These are phyloP conservation scores for Amyloporia xantha DNA, from an alignment of 768 basidiomycete genomes.

Conservation along the genomic window DNA sequence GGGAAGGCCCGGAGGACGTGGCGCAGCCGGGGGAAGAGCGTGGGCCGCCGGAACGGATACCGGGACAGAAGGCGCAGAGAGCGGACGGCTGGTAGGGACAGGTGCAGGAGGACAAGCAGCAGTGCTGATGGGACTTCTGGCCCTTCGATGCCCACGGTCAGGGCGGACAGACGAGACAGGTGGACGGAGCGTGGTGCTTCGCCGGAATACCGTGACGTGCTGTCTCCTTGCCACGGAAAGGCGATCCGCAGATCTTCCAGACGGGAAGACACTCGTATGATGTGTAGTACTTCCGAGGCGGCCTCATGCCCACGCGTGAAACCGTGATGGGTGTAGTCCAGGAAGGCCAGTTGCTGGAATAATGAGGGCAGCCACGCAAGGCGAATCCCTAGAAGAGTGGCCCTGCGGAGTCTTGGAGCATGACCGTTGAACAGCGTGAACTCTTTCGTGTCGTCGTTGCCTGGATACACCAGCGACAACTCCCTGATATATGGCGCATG, in stretches of 20 bases:
- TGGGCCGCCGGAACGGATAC: slow-evolving; percentile 2
- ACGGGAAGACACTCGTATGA: slow-evolving; percentile 47
- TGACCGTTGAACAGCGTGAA: slow-evolving; percentile 57
- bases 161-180: slow-evolving; percentile 39
- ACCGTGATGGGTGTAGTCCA: slow-evolving; percentile 70
- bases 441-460: slow-evolving; percentile 65
- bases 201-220: slow-evolving; percentile 14
- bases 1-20: slow-evolving; percentile 18
- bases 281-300: slow-evolving; percentile 48
- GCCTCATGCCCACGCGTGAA: slow-evolving; percentile 54
- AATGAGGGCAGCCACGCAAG: slow-evolving; percentile 57
- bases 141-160: slow-evolving; percentile 46
- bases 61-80: slow-evolving; percentile 39
- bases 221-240: slow-evolving; percentile 33
- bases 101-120: slow-evolving; percentile 40
- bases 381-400: slow-evolving; percentile 58
- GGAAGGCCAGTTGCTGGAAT: slow-evolving; percentile 51
- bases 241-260: slow-evolving; percentile 50
- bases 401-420: slow-evolving; percentile 48
- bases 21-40: slow-evolving; percentile 16
- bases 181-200: slow-evolving; percentile 28
- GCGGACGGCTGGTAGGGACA: slow-evolving; percentile 42
- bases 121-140: slow-evolving; percentile 59
- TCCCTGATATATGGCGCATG: slow-evolving; percentile 44
- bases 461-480: slow-evolving; percentile 50